phyloP scores from a whole-genome alignment of 1,139 yeast species.

The Taphrina flavorubra region DNA sequence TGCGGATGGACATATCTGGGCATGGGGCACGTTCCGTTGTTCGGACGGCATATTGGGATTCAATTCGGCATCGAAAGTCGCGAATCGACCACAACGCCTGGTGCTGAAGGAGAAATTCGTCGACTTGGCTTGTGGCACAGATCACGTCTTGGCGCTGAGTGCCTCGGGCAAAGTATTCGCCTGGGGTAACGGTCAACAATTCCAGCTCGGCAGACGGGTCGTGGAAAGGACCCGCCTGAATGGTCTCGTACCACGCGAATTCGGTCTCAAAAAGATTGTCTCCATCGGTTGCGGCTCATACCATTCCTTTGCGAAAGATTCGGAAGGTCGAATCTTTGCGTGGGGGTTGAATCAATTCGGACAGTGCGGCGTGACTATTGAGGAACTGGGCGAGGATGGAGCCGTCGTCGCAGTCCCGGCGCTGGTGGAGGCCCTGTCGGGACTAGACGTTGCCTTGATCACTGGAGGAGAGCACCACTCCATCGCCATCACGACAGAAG shows the following conservation, averaged over 20 bases:
- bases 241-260: slow-evolving; percentile 75
- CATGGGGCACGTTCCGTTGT: slow-evolving; percentile 94
- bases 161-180: slow-evolving; percentile 85
- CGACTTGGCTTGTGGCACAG: slow-evolving; percentile 92
- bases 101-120: slow-evolving; percentile 69
- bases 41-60: slow-evolving; percentile 91
- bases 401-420: slow-evolving; percentile 77
- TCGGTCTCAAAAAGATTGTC: slow-evolving; percentile 69
- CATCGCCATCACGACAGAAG: slow-evolving; percentile 70
- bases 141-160: slow-evolving; percentile 84
- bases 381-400: slow-evolving; percentile 73
- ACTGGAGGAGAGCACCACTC: slow-evolving; percentile 97
- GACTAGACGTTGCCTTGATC: slow-evolving; percentile 64
- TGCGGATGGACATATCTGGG: slow-evolving; percentile 84
- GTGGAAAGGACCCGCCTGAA: slow-evolving; percentile 75
- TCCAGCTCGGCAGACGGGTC: slow-evolving; percentile 84
- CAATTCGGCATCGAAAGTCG: slow-evolving; percentile 67
- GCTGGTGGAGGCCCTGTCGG: slow-evolving; percentile 64
- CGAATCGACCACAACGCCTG: slow-evolving; percentile 69
- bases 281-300: slow-evolving; percentile 92
- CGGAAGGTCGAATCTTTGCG: slow-evolving; percentile 69
- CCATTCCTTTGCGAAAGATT: slow-evolving; percentile 90
- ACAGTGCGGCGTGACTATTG: slow-evolving; percentile 78
- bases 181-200: slow-evolving; percentile 97
- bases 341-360: slow-evolving; percentile 99